Evolutionary conservation across 2,329 filamentous ascomycete species (phyloP), one percentile per base, ranked within the genome.

Genomic region (Emericellopsis cladophorae): DNA sequence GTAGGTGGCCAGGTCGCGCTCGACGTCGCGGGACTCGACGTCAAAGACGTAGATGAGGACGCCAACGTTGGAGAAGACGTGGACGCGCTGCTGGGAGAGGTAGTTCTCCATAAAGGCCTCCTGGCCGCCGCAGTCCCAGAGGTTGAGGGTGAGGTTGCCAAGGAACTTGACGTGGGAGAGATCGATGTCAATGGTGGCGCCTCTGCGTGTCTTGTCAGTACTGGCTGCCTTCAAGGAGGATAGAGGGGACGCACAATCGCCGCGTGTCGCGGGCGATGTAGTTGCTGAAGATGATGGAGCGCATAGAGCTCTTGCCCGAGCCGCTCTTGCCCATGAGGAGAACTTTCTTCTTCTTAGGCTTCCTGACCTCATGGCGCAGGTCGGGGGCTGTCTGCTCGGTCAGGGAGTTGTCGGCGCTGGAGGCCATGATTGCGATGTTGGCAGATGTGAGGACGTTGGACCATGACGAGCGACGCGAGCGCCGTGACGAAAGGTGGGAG

Each of bases 11-110:
- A 96, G 77, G 59, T 98, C 92, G 52, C 87, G 83, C 46, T 92
- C 85, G 52, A 95, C 87, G 60, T 96, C 92, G 57, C 88, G 83
- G 15, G 86, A 94, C 60, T 96, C 92, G 50, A 96, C 93, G 59
- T 98, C 92, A 65, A 98, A 98, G 60, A 98, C 92, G 67, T 98
- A 98, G 62, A 98, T 96, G 44, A 98, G 76, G 40, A 96, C 92
- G 39, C 89, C 90, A 46, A 95, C 92, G 58, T 92, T 90, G 55
- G 82, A 87, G 67, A 98, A 98, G 61, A 98, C 90, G 64, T 96
- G 92, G 42, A 87, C 81, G 45, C 92, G 85, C 65, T 96, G 92
- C 54, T 93, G 86, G 14, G 85, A 89, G 46, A 98, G 81, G 66
- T 96, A 98, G 61, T 94, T 95, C 58, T 96, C 92, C 72, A 95